These are phyloP conservation scores for Entelexis paramagnoliae DNA, from an alignment of 1,139 yeast species.

Conservation along the genomic window DNA sequence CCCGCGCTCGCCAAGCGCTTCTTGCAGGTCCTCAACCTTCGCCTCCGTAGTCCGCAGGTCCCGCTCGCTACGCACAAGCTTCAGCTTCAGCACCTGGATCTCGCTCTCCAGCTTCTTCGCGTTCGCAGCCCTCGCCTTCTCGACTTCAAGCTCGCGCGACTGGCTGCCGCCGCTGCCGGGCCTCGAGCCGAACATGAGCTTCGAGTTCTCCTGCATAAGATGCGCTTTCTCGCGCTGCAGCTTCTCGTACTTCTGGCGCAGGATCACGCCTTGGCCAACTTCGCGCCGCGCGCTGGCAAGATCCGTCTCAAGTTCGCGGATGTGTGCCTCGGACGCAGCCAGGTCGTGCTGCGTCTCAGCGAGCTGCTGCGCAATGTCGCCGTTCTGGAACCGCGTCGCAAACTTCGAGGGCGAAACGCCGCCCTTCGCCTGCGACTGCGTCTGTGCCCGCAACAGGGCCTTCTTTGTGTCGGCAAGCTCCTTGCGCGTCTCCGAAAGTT, in stretches of 20 bases:
- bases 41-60: constrained; percentile 12
- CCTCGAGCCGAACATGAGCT: constrained; percentile 18
- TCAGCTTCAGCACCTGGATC: constrained; percentile 20
- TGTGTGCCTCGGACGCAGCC: constrained; percentile 30
- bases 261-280: constrained; percentile 21
- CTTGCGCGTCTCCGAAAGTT: neutral
- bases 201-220: constrained; percentile 19
- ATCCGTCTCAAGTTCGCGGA: constrained; percentile 48
- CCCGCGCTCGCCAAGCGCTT: neutral
- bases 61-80: constrained; percentile 22
- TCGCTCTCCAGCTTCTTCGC: constrained; percentile 22
- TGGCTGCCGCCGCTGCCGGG: neutral
- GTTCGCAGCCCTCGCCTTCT: constrained; percentile 18
- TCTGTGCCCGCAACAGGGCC: constrained; percentile 4
- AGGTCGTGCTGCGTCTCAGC: constrained; percentile 22
- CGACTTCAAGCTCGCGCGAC: constrained; percentile 19
- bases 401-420: neutral
- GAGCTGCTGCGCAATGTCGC: constrained; percentile 18
- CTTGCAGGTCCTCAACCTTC: neutral
- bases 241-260: constrained; percentile 24
- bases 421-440: constrained; percentile 5
- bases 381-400: constrained; percentile 7
- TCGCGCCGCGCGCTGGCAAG: constrained; percentile 15
- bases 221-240: constrained; percentile 24
- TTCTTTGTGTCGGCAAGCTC: constrained; percentile 10